Percentiles rank a stretch among this genome's conserved stretches.
Conservation (phyloP, 1,284 basidiomycete species). For the Irpex lacteus region DNA sequence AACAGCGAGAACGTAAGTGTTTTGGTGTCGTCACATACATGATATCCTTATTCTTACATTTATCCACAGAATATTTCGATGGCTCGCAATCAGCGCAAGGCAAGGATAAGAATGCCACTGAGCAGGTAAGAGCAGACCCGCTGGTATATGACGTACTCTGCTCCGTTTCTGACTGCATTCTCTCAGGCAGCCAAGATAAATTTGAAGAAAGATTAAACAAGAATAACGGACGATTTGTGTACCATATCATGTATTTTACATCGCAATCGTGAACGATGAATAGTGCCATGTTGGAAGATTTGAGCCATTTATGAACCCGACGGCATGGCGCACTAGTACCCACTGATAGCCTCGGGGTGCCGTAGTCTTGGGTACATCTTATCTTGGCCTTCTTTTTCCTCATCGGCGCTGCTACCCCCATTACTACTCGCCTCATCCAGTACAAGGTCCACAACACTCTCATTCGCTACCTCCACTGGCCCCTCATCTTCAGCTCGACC, state of each 20-base stretch:
- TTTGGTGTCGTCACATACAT: neutral
- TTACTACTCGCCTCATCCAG: conserved; percentile 35
- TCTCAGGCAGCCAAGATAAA: neutral
- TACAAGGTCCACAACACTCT: conserved; percentile 41
- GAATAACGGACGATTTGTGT: neutral
- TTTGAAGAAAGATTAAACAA: neutral
- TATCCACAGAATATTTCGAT: conserved; percentile 19
- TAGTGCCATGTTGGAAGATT: too few relatives aligned
- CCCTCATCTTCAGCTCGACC: conserved; percentile 53
- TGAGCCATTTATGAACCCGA: too few relatives aligned
- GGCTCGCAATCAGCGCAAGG: neutral
- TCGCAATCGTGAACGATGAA: too few relatives aligned
- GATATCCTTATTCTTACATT: neutral
- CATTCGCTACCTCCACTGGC: conserved; percentile 47
- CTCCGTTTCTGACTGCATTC: too few relatives aligned
- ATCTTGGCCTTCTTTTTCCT: conserved; percentile 49
- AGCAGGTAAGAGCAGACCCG: neutral
- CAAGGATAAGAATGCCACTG: neutral
- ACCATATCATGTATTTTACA: too few relatives aligned
- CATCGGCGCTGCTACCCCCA: conserved; percentile 47
- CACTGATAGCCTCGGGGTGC: too few relatives aligned
- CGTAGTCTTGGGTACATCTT: too few relatives aligned
- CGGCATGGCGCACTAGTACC: too few relatives aligned
- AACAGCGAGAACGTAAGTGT: conserved; percentile 35
- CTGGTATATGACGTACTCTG: neutral